Conservation (phyloP, 495 filamentous ascomycete species). For the Ascobolus immersus region DNA sequence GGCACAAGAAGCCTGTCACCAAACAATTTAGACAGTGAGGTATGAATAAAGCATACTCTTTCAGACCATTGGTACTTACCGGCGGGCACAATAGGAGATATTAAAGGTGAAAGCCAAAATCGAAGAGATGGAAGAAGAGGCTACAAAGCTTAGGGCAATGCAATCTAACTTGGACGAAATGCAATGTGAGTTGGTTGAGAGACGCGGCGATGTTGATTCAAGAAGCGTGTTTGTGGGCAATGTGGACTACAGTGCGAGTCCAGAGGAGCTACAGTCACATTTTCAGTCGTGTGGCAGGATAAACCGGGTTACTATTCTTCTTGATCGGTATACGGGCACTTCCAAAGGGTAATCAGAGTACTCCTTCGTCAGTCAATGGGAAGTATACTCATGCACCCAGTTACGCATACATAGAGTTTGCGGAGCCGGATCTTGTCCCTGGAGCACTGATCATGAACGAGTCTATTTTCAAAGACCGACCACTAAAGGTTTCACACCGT, state of each 20-base stretch:
- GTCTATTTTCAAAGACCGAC: conserved; percentile 81
- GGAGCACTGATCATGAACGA: conserved; percentile 90
- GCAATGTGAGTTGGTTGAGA: conserved; percentile 56
- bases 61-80: no score
- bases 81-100: no score
- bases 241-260: conserved; percentile 91
- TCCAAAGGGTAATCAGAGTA: conserved; percentile 59
- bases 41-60: no score
- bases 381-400: conserved; percentile 24
- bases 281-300: conserved; percentile 96
- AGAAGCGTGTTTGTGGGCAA: conserved; percentile 97
- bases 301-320: conserved; percentile 88
- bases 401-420: conserved; percentile 97
- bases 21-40: no score
- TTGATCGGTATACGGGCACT: conserved; percentile 95
- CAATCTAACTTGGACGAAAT: conserved; percentile 72
- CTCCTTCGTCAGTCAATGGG: neutral
- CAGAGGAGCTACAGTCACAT: conserved; percentile 96
- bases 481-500: conserved; percentile 45
- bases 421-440: conserved; percentile 76
- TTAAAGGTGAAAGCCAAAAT: conserved; percentile 93
- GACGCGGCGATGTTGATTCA: conserved; percentile 86
- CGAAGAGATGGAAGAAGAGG: conserved; percentile 97
- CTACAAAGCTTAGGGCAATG: conserved; percentile 90
- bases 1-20: no score